phyloP scores from a whole-genome alignment of 2,329 filamentous ascomycete species.

The Cladosporium austrohemisphaericum region DNA sequence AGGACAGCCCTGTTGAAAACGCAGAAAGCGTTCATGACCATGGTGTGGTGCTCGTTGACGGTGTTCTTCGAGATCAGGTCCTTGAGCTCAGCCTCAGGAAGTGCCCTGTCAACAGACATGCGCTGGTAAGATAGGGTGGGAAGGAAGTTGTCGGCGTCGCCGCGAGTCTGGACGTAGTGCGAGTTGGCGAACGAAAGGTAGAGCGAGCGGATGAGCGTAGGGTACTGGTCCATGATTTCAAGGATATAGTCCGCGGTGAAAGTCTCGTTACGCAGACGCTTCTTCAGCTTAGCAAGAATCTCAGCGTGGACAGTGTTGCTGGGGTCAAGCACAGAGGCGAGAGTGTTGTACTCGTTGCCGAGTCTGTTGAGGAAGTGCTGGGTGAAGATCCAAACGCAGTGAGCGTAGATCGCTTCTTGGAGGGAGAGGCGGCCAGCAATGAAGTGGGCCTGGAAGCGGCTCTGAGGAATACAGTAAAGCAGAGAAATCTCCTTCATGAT shows the following conservation, averaged over 20 bases:
- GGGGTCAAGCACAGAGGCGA: constrained; percentile 73
- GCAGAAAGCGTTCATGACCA: constrained; percentile 96
- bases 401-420: constrained; percentile 95
- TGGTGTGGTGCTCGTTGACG: constrained; percentile 89
- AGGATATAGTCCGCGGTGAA: constrained; percentile 98
- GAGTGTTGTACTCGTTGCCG: constrained; percentile 83
- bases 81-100: constrained; percentile 70
- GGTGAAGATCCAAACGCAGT: constrained; percentile 96
- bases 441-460: constrained; percentile 90
- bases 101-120: constrained; percentile 66
- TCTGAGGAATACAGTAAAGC: constrained; percentile 95
- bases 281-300: constrained; percentile 89
- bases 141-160: constrained; percentile 64
- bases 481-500: constrained; percentile 98
- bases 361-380: constrained; percentile 97
- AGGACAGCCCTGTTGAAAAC: constrained; percentile 90
- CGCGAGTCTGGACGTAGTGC: constrained; percentile 69
- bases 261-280: constrained; percentile 88
- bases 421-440: constrained; percentile 80
- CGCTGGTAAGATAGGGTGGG: constrained; percentile 66
- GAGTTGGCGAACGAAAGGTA: constrained; percentile 90
- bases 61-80: constrained; percentile 75
- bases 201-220: constrained; percentile 76
- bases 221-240: constrained; percentile 92
- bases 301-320: constrained; percentile 83